Conservation (phyloP, 805 yeast genomes). For the Saturnispora sekii region DNA sequence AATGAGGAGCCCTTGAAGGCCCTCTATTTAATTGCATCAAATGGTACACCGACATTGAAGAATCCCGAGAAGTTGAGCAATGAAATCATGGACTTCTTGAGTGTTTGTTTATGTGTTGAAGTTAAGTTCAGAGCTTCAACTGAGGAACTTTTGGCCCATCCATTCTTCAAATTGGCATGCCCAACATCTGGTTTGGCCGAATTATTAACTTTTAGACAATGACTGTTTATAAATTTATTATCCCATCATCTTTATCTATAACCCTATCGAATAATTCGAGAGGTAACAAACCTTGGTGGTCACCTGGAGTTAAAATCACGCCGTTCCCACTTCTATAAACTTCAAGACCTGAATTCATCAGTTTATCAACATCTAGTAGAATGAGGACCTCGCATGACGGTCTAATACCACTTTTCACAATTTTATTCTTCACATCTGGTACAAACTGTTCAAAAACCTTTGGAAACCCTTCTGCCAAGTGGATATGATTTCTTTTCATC, state of each 20-base stretch:
- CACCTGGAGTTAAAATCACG: conserved; percentile 62
- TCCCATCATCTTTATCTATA: conserved; percentile 14
- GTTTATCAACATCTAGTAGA: conserved; percentile 45
- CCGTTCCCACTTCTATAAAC: conserved; percentile 63
- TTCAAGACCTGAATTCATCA: conserved; percentile 34
- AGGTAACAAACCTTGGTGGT: conserved; percentile 41
- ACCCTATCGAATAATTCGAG: conserved; percentile 32
- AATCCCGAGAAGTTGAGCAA: conserved; percentile 67
- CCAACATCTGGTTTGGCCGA: conserved; percentile 48
- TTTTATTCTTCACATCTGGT: not conserved
- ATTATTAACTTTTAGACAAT: conserved; percentile 33
- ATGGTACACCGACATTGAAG: conserved; percentile 90
- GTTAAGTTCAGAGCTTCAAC: conserved; percentile 86
- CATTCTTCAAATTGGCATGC: conserved; percentile 58
- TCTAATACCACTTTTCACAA: conserved; percentile 68
- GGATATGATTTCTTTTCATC: conserved; percentile 81
- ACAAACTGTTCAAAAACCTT: conserved; percentile 17
- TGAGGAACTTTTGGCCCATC: conserved; percentile 73
- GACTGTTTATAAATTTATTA: conserved; percentile 5
- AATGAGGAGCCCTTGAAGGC: conserved; percentile 95
- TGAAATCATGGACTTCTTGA: conserved; percentile 74
- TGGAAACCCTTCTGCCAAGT: conserved; percentile 58
- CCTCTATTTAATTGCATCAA: conserved; percentile 85
- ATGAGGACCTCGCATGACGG: conserved; percentile 46
- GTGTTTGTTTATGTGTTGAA: conserved; percentile 90